These are phyloP conservation scores for Cladosporium sp. DNA, from an alignment of 2,329 filamentous ascomycete genomes.

Conservation along the genomic window DNA sequence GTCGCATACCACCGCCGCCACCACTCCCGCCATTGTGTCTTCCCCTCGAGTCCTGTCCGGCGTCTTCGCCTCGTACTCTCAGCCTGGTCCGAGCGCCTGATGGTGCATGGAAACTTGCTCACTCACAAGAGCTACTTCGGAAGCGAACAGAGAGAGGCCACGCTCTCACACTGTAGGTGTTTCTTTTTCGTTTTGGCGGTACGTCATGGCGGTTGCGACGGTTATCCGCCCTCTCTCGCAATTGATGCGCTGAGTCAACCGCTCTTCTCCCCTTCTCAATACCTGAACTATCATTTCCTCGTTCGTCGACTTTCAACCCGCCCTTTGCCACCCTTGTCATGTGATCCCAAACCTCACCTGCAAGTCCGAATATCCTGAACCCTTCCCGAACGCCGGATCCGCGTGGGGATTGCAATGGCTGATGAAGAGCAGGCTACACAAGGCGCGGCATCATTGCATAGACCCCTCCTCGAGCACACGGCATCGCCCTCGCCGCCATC, in stretches of 20 bases:
- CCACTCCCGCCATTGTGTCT: conserved; percentile 1
- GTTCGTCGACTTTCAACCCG: background rate
- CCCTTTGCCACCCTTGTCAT: conserved; percentile 11
- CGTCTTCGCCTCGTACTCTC: background rate
- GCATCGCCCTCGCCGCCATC: too few relatives aligned
- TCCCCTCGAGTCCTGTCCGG: background rate
- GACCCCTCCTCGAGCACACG: background rate
- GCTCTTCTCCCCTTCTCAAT: background rate
- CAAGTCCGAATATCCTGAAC: conserved; percentile 1
- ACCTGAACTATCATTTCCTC: background rate
- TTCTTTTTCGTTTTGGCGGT: conserved; percentile 9
- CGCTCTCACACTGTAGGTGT: conserved; percentile 13
- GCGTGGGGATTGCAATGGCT: conserved; percentile 5
- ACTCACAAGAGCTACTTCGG: conserved; percentile 11
- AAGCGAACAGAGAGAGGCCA: conserved; percentile 8
- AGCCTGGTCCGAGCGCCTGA: conserved; percentile 12
- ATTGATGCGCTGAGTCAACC: background rate
- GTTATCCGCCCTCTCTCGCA: conserved; percentile 17
- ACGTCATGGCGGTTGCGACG: conserved; percentile 17
- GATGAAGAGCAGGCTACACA: conserved; percentile 14
- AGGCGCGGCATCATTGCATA: background rate
- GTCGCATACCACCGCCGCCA: background rate
- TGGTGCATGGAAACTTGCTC: conserved; percentile 23
- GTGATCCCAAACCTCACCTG: conserved; percentile 2
- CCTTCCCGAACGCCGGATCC: conserved; percentile 1